Evolutionary conservation across 257 asterid genomes (phyloP), one percentile per base, ranked within the genome.

Genomic region (Ballota nigra): DNA sequence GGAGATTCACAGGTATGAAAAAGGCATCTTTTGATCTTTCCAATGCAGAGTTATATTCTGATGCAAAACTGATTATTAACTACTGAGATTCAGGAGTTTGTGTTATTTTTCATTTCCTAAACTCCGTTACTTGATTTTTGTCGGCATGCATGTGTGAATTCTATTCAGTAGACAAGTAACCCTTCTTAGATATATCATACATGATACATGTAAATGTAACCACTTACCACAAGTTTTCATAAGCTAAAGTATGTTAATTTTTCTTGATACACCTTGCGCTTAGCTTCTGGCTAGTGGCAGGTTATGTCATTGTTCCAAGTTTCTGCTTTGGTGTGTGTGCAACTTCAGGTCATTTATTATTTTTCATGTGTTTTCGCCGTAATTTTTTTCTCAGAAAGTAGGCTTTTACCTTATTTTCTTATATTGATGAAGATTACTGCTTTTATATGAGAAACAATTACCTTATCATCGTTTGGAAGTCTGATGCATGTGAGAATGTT

Each of bases 1-100:
- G 97, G 98, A 51, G 98, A 92, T 80, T 92, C 98, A 58, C 98
- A 89, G 97, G 98, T 84, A 52, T 52, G 75, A 31, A 64, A 40
- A 60, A 55, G 33, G 22, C 49, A 45, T 63, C 69, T 16, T 31
- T 72, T 40, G 61, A 13, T 65, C 20, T 63, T 18, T 63, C 31
- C 61, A 43, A 9, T 53, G 36, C 29, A 57, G 15, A 31, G n/a
- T 66, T 8, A 15, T 28, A 31, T 63, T 8, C 24, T 75, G 20
- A 34, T 49, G 4, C 40, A 34, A 52, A 60, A 71, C 8, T 33
- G 33, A 28, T 34, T 16, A 45, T 58, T 33, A 38, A n/a, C 45
- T 79, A 12, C 29, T 22, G 34, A 59, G 18, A 33, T 51, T 49
- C 49, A 52, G 55, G 55, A 29, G 51, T 23, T 33, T 24, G 34